A percentile compares a stretch with the other conserved stretches of the same genome.
phyloP scores from a whole-genome alignment of 1,139 yeast species.

The Candida freyschussii region DNA sequence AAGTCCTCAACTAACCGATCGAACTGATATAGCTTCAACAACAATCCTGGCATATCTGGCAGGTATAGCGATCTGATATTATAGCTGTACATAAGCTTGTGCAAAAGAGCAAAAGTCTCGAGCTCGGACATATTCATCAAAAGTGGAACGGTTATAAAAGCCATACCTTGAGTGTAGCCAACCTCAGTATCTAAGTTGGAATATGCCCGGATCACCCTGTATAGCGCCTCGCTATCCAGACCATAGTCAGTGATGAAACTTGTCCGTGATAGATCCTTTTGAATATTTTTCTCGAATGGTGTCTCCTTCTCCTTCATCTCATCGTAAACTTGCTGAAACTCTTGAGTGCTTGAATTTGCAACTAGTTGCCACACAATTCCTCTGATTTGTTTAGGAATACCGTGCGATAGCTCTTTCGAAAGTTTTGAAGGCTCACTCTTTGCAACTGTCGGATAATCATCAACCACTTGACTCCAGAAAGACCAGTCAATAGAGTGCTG shows the following conservation, averaged over 20 bases:
- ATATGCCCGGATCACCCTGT: constrained; percentile 76
- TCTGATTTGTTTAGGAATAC: constrained; percentile 80
- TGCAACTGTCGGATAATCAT: constrained; percentile 67
- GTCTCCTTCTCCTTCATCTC: constrained; percentile 49
- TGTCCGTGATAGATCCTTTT: constrained; percentile 79
- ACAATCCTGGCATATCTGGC: constrained; percentile 93
- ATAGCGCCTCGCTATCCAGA: constrained; percentile 58
- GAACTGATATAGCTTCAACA: constrained; percentile 78
- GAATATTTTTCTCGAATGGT: constrained; percentile 71
- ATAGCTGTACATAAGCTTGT: constrained; percentile 80
- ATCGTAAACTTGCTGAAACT: constrained; percentile 63
- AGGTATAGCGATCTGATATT: constrained; percentile 69
- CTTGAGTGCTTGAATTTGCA: constrained; percentile 67
- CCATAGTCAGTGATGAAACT: constrained; percentile 62
- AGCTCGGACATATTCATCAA: constrained; percentile 74
- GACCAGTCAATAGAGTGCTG: constrained; percentile 68
- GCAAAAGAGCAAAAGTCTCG: constrained; percentile 80
- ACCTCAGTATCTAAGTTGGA: constrained; percentile 86
- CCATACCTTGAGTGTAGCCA: constrained; percentile 98
- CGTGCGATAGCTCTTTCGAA: constrained; percentile 57
- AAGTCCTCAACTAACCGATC: constrained; percentile 74
- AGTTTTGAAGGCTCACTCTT: constrained; percentile 54
- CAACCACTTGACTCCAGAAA: constrained; percentile 79
- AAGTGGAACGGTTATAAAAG: constrained; percentile 81
- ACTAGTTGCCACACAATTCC: constrained; percentile 92